A percentile compares a stretch with the other conserved stretches of the same genome.
Evolutionary conservation across 441 rosid species (phyloP).

Genomic region (Pelargonium australe): DNA sequence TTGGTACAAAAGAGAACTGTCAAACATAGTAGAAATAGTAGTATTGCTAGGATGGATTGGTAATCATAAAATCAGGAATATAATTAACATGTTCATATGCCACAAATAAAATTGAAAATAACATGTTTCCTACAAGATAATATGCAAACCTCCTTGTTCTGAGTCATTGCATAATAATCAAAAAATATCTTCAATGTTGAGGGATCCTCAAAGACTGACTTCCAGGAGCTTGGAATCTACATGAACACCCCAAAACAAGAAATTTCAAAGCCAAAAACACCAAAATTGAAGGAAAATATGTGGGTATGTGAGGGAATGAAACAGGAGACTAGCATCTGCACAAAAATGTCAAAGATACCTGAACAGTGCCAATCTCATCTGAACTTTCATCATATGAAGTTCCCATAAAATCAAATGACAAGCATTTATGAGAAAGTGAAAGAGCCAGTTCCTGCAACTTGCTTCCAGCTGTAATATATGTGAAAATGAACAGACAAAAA

Average conservation of each 20-base stretch:
- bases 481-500: background rate
- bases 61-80: background rate
- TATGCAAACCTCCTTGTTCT: constrained; percentile 22
- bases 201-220: constrained; percentile 24
- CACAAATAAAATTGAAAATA: background rate
- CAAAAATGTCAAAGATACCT: constrained; percentile 20
- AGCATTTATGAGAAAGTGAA: constrained; percentile 27
- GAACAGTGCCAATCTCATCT: constrained; percentile 30
- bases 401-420: constrained; percentile 34
- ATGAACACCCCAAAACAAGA: background rate
- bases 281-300: background rate
- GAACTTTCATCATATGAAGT: constrained; percentile 28
- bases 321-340: constrained; percentile 1
- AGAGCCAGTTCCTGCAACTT: constrained; percentile 28
- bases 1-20: background rate
- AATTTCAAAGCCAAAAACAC: constrained; percentile 4
- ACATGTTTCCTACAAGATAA: background rate
- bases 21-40: background rate
- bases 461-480: constrained; percentile 16
- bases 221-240: constrained; percentile 28
- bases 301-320: background rate
- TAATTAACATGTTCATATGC: background rate
- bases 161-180: constrained; percentile 26
- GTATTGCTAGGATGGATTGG: constrained; percentile 2
- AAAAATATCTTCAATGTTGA: constrained; percentile 27